These are phyloP conservation scores for Chaetomium olivaceum DNA, from an alignment of 2,329 filamentous ascomycete genomes.

Conservation along the genomic window DNA sequence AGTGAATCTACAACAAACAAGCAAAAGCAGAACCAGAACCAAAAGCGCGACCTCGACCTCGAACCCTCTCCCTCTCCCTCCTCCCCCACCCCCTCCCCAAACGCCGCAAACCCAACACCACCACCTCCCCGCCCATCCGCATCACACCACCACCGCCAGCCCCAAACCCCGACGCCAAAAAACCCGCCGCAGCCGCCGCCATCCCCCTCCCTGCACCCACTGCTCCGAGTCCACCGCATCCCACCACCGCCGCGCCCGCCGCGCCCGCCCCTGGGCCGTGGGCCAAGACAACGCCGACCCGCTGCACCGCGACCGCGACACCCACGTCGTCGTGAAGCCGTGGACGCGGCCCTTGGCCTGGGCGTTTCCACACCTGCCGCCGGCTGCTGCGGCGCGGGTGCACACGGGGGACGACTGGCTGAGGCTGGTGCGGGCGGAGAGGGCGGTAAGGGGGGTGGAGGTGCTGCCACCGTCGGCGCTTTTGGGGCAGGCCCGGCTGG, in stretches of 20 bases:
- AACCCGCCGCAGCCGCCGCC: no score
- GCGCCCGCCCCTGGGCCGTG: not conserved
- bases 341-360: conserved; percentile 21
- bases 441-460: not conserved
- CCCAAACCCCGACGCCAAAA: not conserved
- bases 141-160: not conserved
- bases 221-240: conserved; percentile 19
- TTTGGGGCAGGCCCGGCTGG: not conserved
- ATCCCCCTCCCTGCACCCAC: conserved; percentile 16
- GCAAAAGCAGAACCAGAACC: no score
- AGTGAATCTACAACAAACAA: no score
- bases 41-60: not conserved
- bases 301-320: not conserved
- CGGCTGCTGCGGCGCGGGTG: not conserved
- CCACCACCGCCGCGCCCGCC: not conserved
- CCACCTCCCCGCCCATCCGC: not conserved
- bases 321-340: not conserved
- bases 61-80: no score
- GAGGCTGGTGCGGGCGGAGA: not conserved
- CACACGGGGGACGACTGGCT: conserved; percentile 1
- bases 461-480: not conserved
- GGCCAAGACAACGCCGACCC: not conserved
- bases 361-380: not conserved
- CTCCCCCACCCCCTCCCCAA: not conserved
- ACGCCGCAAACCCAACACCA: not conserved